A percentile compares a stretch with the other conserved stretches of the same genome.
These are phyloP conservation scores for Aspergillus sp. DNA, from an alignment of 2,329 filamentous ascomycete species.

Conservation along the genomic window DNA sequence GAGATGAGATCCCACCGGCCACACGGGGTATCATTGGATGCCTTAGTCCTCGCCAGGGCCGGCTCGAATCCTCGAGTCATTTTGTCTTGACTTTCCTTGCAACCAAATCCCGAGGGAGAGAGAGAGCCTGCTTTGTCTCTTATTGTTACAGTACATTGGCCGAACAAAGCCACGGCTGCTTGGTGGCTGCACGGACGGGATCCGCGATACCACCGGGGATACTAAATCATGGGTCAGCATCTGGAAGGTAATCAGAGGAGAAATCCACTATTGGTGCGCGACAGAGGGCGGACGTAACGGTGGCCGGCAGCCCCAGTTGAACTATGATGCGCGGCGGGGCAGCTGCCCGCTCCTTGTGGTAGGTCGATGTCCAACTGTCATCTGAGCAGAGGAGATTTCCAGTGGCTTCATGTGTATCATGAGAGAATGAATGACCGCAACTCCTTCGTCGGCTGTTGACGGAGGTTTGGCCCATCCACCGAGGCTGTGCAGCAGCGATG, in stretches of 20 bases:
- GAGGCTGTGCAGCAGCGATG: slow-evolving; percentile 6
- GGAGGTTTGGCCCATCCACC: not conserved
- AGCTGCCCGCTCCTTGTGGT: not conserved
- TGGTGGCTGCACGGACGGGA: slow-evolving; percentile 16
- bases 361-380: slow-evolving; percentile 4
- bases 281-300: too few relatives aligned
- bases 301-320: too few relatives aligned
- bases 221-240: too few relatives aligned
- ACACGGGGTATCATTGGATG: not conserved
- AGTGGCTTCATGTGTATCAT: not conserved
- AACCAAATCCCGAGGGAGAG: not conserved
- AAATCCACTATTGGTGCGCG: too few relatives aligned
- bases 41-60: not conserved
- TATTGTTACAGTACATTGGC: slow-evolving; percentile 2
- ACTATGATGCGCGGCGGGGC: too few relatives aligned
- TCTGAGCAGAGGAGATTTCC: slow-evolving; percentile 4
- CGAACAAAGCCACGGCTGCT: slow-evolving; percentile 9
- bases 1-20: not conserved
- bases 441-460: not conserved
- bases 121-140: slow-evolving; percentile 6
- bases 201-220: slow-evolving; percentile 14
- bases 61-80: not conserved
- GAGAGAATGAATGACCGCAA: not conserved
- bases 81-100: too few relatives aligned
- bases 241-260: too few relatives aligned